Conservation (phyloP, 164 flowering plant species). For the Magnolia changhungtana region DNA sequence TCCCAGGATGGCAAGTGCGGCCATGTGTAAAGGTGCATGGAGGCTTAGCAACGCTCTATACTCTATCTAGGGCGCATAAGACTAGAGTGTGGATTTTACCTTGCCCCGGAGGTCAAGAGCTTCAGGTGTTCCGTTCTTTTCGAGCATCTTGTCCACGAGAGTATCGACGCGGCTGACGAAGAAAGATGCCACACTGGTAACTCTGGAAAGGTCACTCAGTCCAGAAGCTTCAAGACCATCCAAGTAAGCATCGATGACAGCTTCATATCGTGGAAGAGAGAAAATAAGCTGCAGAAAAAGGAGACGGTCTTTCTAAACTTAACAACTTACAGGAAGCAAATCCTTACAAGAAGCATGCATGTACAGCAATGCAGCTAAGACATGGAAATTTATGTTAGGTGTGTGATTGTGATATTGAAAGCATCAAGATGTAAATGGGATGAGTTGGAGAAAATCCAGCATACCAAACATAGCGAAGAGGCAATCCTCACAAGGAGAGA, state of each 20-base stretch:
- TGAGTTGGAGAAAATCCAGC: too few species aligned
- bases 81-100: conserved; percentile 36
- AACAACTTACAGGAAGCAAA: too few species aligned
- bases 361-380: too few species aligned
- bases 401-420: too few species aligned
- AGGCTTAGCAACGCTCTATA: neutral
- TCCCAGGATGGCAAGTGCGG: neutral
- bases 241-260: conserved; percentile 95
- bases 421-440: too few species aligned
- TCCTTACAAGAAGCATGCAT: too few species aligned
- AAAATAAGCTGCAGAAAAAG: conserved; percentile 74
- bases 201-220: conserved; percentile 78
- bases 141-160: conserved; percentile 92
- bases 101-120: conserved; percentile 94
- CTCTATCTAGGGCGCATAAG: neutral
- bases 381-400: too few species aligned
- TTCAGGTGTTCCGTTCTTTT: conserved; percentile 88
- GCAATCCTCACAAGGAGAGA: too few species aligned
- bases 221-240: conserved; percentile 99
- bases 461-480: too few species aligned
- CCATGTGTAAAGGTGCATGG: neutral
- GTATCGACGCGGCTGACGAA: conserved; percentile 98
- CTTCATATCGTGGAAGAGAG: conserved; percentile 91
- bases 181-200: conserved; percentile 98
- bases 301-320: neutral